Evolutionary conservation across 73 alveolate species (phyloP).

Genomic region (Paramecium octaurelia): DNA sequence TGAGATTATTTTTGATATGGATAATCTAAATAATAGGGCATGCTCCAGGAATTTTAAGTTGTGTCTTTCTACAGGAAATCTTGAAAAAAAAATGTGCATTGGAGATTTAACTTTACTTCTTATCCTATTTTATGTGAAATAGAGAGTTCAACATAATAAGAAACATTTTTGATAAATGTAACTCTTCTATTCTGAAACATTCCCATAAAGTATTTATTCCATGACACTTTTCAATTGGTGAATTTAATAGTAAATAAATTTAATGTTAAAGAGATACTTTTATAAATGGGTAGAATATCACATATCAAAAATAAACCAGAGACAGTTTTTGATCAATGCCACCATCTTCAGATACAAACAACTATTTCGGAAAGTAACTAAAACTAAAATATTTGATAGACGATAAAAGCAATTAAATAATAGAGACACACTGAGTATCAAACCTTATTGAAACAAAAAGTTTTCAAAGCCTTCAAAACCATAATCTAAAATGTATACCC

Average conservation of each 20-base stretch:
- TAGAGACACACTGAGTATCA: background rate
- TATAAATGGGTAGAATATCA: conserved; percentile 25
- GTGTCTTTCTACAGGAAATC: background rate
- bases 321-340: background rate
- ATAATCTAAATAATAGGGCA: background rate
- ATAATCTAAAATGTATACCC: background rate
- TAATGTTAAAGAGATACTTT: background rate
- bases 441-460: background rate
- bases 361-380: background rate
- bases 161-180: background rate
- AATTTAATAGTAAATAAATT: background rate
- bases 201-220: background rate
- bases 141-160: background rate
- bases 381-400: background rate
- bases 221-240: background rate
- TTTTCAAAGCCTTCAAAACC: background rate
- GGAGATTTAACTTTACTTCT: background rate
- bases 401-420: background rate
- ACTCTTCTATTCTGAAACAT: background rate
- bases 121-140: background rate
- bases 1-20: background rate
- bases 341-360: background rate
- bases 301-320: background rate
- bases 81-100: background rate
- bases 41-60: background rate